Evolutionary conservation across 495 filamentous ascomycete genomes (phyloP), one percentile per base, ranked within the genome.

Genomic region (Platismatia glauca): DNA sequence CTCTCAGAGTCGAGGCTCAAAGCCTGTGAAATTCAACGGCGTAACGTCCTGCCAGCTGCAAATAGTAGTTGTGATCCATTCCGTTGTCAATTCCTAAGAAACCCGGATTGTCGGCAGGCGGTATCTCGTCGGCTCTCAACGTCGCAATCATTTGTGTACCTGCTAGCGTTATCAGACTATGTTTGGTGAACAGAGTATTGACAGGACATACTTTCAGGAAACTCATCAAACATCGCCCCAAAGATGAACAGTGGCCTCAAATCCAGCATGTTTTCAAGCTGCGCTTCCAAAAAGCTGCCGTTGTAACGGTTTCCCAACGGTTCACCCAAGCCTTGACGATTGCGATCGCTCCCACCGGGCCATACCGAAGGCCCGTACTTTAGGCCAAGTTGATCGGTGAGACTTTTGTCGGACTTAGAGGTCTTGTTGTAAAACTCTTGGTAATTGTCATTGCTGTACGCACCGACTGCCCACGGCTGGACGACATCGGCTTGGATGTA

Each of bases 181-280:
- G 38, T 12, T 13, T 39, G 8, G 2, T 7, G 9, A 2, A 39
- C 3, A 13, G 38, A 13, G 15, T 8, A 13, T 39, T 3, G 3
- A 39, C 9, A 39, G 12, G 57, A 20, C 69, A 53, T 71, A 34
- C 69, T 70, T 58, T 73, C 71, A 38, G 71, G 71, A 31, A 68
- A 62, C 35, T 73, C 71, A 55, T 73, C 71, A 57, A 73, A 73
- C 71, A 73, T 73, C n/a, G 71, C 69, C 16, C 68, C 68, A 48
- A 73, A 73, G 31, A 71, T 67, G 50, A 73, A 73, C 24, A 43
- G 67, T 1, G 71, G 71, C 65, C 70, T 71, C 59, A 73, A 38
- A n/a, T 64, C 63, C 16, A 71, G 58, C 31, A 67, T 66, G 13
- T 68, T 68, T 29, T 70, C 52, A 4, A 71, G 61, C 58, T 73